phyloP scores from a whole-genome alignment of 2,329 filamentous ascomycete species.

The Aspergillus quadrilineatus region DNA sequence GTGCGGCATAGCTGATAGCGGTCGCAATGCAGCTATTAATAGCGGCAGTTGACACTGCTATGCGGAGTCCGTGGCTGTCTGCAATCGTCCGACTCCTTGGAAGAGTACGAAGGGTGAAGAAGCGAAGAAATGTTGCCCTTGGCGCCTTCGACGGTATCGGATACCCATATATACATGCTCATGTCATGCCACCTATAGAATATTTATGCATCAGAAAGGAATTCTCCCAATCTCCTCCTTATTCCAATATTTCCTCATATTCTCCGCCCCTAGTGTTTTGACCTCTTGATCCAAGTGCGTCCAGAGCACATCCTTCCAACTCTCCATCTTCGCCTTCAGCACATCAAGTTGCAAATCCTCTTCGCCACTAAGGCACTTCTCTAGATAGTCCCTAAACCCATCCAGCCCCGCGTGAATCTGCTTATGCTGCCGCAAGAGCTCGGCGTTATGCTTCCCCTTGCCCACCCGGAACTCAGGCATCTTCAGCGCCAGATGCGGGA shows the following conservation, averaged over 20 bases:
- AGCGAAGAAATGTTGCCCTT: too few species aligned
- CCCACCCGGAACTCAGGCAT: conserved; percentile 13
- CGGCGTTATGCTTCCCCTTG: background rate
- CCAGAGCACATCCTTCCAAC: conserved; percentile 11
- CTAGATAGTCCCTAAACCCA: conserved; percentile 6
- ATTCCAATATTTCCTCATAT: conserved; percentile 83
- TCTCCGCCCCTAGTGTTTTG: conserved; percentile 72
- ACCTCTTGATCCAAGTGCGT: conserved; percentile 9
- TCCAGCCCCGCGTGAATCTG: conserved; percentile 9
- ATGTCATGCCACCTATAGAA: too few species aligned
- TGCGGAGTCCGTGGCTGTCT: too few species aligned
- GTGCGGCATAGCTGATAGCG: too few species aligned
- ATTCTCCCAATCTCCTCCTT: conserved; percentile 63
- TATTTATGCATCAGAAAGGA: background rate
- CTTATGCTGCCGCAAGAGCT: conserved; percentile 11
- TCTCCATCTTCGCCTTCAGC: conserved; percentile 46
- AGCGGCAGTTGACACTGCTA: too few species aligned
- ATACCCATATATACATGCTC: background rate
- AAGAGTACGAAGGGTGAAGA: too few species aligned
- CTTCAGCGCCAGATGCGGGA: conserved; percentile 11
- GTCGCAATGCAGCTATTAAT: too few species aligned
- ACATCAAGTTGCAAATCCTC: conserved; percentile 49
- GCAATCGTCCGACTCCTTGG: too few species aligned
- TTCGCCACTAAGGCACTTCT: conserved; percentile 3
- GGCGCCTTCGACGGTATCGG: too few species aligned